Evolutionary conservation across 2,329 filamentous ascomycete genomes (phyloP).

Genomic region (Diaporthe ampelina): DNA sequence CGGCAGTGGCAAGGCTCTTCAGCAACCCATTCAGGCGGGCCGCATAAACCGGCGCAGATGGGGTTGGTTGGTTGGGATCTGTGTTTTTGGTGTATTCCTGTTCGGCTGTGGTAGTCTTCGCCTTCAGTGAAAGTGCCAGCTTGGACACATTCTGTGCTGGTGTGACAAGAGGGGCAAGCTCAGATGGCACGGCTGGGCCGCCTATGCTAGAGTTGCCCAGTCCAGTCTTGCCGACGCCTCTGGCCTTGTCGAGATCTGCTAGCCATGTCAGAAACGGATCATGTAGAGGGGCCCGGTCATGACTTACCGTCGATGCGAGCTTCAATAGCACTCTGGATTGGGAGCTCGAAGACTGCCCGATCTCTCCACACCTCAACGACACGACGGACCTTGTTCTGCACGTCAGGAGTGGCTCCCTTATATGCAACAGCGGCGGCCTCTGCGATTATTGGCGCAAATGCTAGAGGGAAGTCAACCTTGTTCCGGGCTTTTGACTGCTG

Average conservation of each 20-base stretch:
- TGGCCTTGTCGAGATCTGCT: slow-evolving; percentile 73
- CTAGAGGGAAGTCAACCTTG: slow-evolving; percentile 92
- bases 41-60: slow-evolving; percentile 90
- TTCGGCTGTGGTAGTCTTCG: slow-evolving; percentile 78
- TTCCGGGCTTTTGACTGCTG: slow-evolving; percentile 95
- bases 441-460: slow-evolving; percentile 91
- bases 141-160: slow-evolving; percentile 82
- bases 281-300: not conserved
- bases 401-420: slow-evolving; percentile 86
- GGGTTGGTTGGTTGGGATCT: slow-evolving; percentile 76
- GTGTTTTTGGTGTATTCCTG: slow-evolving; percentile 88
- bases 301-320: slow-evolving; percentile 79
- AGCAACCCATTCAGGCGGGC: slow-evolving; percentile 91
- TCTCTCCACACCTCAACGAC: slow-evolving; percentile 97
- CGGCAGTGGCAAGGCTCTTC: slow-evolving; percentile 88
- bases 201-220: slow-evolving; percentile 78
- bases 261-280: not conserved
- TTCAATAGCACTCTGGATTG: slow-evolving; percentile 87
- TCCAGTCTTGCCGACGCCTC: slow-evolving; percentile 64
- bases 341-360: slow-evolving; percentile 83
- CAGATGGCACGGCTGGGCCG: slow-evolving; percentile 75
- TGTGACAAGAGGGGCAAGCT: slow-evolving; percentile 82
- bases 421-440: slow-evolving; percentile 94
- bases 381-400: slow-evolving; percentile 88
- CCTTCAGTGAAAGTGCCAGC: slow-evolving; percentile 76